A percentile compares a stretch with the other conserved stretches of the same genome.
Conservation (phyloP, 768 basidiomycete genomes). For the Lentinula raphanica region DNA sequence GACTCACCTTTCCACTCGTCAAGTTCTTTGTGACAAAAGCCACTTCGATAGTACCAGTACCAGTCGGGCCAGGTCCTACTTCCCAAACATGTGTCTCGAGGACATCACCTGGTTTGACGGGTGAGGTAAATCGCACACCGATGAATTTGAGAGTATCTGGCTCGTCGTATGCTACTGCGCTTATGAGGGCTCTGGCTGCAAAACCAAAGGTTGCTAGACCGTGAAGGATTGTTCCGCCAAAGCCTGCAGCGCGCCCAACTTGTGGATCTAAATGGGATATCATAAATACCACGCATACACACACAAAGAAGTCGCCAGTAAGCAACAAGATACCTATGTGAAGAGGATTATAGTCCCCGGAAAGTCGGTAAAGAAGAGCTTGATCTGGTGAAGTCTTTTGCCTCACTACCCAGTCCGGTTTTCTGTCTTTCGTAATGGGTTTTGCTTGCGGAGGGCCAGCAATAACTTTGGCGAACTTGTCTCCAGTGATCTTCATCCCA, state of each 20-base stretch:
- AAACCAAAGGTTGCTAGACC: conserved; percentile 84
- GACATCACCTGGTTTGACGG: conserved; percentile 77
- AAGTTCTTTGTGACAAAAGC: conserved; percentile 59
- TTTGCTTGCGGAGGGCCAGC: conserved; percentile 58
- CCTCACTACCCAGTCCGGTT: conserved; percentile 54
- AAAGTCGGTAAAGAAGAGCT: conserved; percentile 69
- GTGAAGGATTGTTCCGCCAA: conserved; percentile 83
- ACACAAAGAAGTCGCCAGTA: neutral
- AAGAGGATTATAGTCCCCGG: conserved; percentile 75
- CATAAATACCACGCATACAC: too few relatives aligned
- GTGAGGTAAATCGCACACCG: conserved; percentile 74
- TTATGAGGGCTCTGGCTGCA: conserved; percentile 70
- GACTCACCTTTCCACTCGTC: conserved; percentile 51
- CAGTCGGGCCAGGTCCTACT: conserved; percentile 58
- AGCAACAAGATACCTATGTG: conserved; percentile 50
- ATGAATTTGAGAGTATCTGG: conserved; percentile 60
- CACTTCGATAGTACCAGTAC: conserved; percentile 55
- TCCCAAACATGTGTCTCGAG: conserved; percentile 80
- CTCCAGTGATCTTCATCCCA: conserved; percentile 58
- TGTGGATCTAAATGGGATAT: conserved; percentile 51
- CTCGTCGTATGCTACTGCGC: conserved; percentile 55
- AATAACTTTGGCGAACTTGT: conserved; percentile 58
- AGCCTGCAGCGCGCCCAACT: conserved; percentile 68
- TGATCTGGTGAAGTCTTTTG: conserved; percentile 64
- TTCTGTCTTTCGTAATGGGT: conserved; percentile 54